Evolutionary conservation across 1,284 basidiomycete genomes (phyloP), one percentile per base, ranked within the genome.

Genomic region (Stereum hirsutum): DNA sequence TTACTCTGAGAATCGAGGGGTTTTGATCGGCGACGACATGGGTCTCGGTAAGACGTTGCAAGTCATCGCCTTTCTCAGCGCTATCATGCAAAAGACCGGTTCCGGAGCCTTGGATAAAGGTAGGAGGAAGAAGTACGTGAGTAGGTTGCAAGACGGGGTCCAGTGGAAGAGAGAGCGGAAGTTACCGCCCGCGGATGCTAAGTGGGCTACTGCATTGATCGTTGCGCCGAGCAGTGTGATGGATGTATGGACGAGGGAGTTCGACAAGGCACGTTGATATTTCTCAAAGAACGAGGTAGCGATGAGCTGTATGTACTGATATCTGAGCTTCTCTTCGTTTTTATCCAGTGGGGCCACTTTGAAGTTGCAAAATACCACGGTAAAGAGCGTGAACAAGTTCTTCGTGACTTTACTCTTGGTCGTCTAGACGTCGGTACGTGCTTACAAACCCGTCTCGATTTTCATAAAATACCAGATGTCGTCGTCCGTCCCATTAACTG

Each of bases 11-110:
- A 69, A 68, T 0, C 62, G 71, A 36, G 90, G 90, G 1, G 88
- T 81, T 0, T 56, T 92, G 14, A 69, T 93, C 1, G 89, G 89
- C 14, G 90, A 94, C 57, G 90, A 94, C 54, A 94, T 94, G 90
- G 89, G 89, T 44, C 62, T 90, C 45, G 88, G 88, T 2, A 90
- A 89, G 70, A 89, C 87, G 0, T 86, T 91, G n/a, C 90, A 93
- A 59, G 79, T 92, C 20, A 89, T 92, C 30, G 74, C 84, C 0
- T 91, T 93, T 53, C 69, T 93, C 2, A 80, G 85, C 0, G 89
- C 90, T 0, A 83, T 93, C 49, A 91, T 92, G 88, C 62, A 67
- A 48, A 92, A 92, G 61, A 60, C 66, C 2, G 88, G 88, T 1
- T 62, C 74, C 32, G n/a, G n/a, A n/a, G 60, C 55, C n/a, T 65